Evolutionary conservation across 768 basidiomycete genomes (phyloP), one percentile per base, ranked within the genome.

Genomic region (Amanita pseudoporphyria): DNA sequence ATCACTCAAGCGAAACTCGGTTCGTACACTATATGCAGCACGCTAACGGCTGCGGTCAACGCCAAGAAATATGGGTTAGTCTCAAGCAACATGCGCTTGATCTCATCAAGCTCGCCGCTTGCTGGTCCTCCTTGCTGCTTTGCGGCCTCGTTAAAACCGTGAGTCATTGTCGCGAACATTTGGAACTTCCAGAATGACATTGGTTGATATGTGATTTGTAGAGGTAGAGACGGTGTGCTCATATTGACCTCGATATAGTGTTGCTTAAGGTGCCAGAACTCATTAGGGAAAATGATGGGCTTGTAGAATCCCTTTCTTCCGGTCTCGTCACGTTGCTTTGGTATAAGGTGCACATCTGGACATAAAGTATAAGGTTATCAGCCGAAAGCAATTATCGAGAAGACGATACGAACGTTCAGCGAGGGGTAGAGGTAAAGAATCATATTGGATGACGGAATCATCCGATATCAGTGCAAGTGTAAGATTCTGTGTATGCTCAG

Each of bases 1-100:
- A 14, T 49, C 18, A 32, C 22, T 21, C 24, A 38, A n/a, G 12
- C 31, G 56, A 26, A 43, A 43, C 50, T 52, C 18, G 21, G 16
- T 26, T 76, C 86, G 67, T 57, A 94, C 83, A 96, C 68, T 56
- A 82, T 78, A 66, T 99, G 96, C 53, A 99, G 67, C 19, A 96
- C 54, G 61, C 87, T 87, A 60, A 98, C 95, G 44, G 87, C 48
- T 14, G 72, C 89, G 1, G 95, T 96, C 40, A 94, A 66, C 19
- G 71, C 84, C 49, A 98, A 74, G 69, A 96, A 83, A 75, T 82
- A 91, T 13, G 92, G 87, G 62, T 87, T 87, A 2, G 87, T 90
- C 66, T 90, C 87, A 12, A 84, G 71, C 42, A 99, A 68, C 86
- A 95, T 95, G 51, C 92, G 74, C 70, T 99, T 99, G 58, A 99